Evolutionary conservation across 1,284 basidiomycete genomes (phyloP), one percentile per base, ranked within the genome.

Genomic region (Ustilago nuda): DNA sequence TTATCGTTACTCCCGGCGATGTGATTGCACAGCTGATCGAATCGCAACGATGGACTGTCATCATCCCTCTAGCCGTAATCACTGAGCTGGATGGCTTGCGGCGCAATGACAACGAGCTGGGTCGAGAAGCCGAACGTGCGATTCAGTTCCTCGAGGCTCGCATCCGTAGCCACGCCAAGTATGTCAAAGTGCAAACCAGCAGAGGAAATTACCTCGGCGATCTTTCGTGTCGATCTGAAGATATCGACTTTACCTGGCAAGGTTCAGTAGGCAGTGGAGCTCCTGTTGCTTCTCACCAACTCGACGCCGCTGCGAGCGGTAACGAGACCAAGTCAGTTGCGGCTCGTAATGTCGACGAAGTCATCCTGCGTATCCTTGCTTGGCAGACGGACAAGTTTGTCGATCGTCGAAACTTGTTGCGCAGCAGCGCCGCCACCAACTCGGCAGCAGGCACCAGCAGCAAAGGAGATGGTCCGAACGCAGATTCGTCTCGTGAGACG

Each of bases 371-470:
- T 80, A 92, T 94, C 23, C 93, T 94, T 11, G 89, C 92, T 54
- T 98, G 94, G 93, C 96, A 98, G 85, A 90, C 92, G 58, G 92
- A 94, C 54, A 94, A 98, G 83, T 98, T 95, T 91, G 88, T 92
- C 27, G 93, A 97, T 87, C 91, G 95, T 13, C 91, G 93, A 0
- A 66, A 56, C 87, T 88, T 19, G 87, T 94, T 84, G 15, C 56
- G 50, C 11, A 74, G 58, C 30, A 52, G 65, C 41, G 78, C 55
- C 32, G 17, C 43, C 17, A 23, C 6, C 43, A n/a, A 19, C 3
- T 2, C 43, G n/a, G 11, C 43, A 8, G 43, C 43, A 45, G 17
- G 6, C 17, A 11, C 11, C 43, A 81, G 58, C 50, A 13, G 74
- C 81, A 52, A 78, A 59, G 41, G 23, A 23, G 37, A 30, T 17